Evolutionary conservation across 768 basidiomycete genomes (phyloP), one percentile per base, ranked within the genome.

Genomic region (Rhizopogon vesiculosus): DNA sequence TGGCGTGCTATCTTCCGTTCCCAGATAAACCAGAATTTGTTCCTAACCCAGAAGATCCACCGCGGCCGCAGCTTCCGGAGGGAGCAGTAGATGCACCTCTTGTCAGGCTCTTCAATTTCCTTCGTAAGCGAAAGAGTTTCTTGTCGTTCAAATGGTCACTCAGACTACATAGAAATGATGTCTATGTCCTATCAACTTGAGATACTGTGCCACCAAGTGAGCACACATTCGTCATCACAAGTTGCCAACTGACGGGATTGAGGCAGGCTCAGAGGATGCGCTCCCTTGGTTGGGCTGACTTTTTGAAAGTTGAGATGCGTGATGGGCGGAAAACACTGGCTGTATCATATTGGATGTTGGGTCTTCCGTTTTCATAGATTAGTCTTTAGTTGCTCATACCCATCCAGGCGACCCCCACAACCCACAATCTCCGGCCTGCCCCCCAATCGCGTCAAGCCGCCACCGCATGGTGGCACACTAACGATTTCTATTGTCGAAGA

Each of bases 161-260:
- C 51, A 45, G 16, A 9, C 50, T 46, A 7, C 4, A 7, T 59
- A 95, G 93, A 94, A 67, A 88, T 91, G 77, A 90, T 94, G 83
- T 91, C 92, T 1, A 70, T 97, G 56, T 87, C 91, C 2, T 97
- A 97, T 70, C 94, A 96, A 64, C 78, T 98, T 15, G 95, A 94
- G 69, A 89, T 93, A 59, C 69, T 98, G 46, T 86, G 85, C 79
- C 89, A 85, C 63, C 91, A 93, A 66, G 80, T 76, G 51, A n/a
- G 68, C 56, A 38, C 15, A 33, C 42, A 19, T 39, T 16, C 7
- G 16, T 44, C 10, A 42, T 40, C 7, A 44, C 29, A 42, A 16
- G 7, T 15, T 10, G 18, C 31, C 42, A 13, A 6, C 31, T 51
- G 46, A 58, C 18, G 31, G 42, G 31, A 50, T 44, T 45, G 41